These are phyloP conservation scores for Besnoitia besnoiti DNA, from an alignment of 169 alveolate genomes.

Conservation along the genomic window DNA sequence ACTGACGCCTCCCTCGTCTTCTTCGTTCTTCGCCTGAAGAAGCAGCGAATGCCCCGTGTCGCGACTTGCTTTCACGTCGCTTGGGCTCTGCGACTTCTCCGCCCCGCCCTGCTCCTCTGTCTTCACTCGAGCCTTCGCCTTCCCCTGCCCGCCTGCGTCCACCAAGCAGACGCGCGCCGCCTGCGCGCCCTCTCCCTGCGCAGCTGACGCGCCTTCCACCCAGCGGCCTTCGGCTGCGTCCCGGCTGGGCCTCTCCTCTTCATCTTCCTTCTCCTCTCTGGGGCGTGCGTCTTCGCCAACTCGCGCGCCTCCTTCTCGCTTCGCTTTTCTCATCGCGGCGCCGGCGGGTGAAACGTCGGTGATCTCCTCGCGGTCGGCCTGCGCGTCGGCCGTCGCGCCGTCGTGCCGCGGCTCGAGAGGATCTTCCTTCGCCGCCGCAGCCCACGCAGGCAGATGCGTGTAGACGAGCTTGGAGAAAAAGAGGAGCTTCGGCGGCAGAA, in stretches of 20 bases:
- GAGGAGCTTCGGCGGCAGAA: constrained; percentile 32
- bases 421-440: not conserved
- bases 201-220: not conserved
- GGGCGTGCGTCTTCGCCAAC: not conserved
- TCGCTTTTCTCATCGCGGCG: not conserved
- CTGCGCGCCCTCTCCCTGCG: not conserved
- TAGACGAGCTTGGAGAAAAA: not conserved
- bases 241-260: not conserved
- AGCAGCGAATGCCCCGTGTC: not conserved
- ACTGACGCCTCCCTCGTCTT: not conserved
- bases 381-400: not conserved
- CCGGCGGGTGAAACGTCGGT: not conserved
- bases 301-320: not conserved
- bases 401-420: not conserved
- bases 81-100: not conserved
- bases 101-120: not conserved
- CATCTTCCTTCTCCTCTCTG: not conserved
- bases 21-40: not conserved
- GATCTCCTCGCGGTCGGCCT: not conserved
- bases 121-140: too few relatives aligned
- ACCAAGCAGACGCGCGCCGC: too few relatives aligned
- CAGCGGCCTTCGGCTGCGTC: not conserved
- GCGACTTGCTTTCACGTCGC: not conserved
- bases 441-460: not conserved
- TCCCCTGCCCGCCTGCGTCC: too few relatives aligned